Percentiles rank a stretch among this genome's conserved stretches.
These are phyloP conservation scores for Salvia miltiorrhiza DNA, from an alignment of 257 asterid genomes.

Conservation along the genomic window DNA sequence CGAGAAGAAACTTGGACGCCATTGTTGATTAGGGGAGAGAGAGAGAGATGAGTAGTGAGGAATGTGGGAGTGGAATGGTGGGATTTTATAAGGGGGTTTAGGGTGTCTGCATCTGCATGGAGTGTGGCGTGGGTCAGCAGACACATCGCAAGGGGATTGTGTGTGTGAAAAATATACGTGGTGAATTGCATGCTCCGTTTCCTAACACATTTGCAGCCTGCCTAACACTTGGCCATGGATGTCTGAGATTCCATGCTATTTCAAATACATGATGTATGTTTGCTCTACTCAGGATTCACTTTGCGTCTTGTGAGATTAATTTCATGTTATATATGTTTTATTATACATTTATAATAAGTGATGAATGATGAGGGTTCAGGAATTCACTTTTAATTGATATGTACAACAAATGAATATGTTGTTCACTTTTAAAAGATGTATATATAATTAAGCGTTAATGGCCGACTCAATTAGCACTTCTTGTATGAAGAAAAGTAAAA, in stretches of 20 bases:
- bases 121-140: not conserved
- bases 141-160: conserved; percentile 36
- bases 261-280: too few species aligned
- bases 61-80: not conserved
- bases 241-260: not conserved
- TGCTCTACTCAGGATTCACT: too few species aligned
- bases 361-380: too few species aligned
- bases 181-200: conserved; percentile 19
- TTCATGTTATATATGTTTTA: too few species aligned
- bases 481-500: too few species aligned
- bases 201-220: conserved; percentile 32
- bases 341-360: too few species aligned
- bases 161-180: conserved; percentile 32
- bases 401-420: too few species aligned
- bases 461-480: too few species aligned
- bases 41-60: not conserved
- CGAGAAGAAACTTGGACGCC: conserved; percentile 36
- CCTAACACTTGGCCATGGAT: conserved; percentile 38
- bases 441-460: too few species aligned
- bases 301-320: too few species aligned
- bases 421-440: too few species aligned
- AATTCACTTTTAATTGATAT: too few species aligned
- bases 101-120: conserved; percentile 48
- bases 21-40: not conserved
- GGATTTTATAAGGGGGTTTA: conserved; percentile 27